These are phyloP conservation scores for Pichia sp. DNA, from an alignment of 1,139 yeast species.

Conservation along the genomic window DNA sequence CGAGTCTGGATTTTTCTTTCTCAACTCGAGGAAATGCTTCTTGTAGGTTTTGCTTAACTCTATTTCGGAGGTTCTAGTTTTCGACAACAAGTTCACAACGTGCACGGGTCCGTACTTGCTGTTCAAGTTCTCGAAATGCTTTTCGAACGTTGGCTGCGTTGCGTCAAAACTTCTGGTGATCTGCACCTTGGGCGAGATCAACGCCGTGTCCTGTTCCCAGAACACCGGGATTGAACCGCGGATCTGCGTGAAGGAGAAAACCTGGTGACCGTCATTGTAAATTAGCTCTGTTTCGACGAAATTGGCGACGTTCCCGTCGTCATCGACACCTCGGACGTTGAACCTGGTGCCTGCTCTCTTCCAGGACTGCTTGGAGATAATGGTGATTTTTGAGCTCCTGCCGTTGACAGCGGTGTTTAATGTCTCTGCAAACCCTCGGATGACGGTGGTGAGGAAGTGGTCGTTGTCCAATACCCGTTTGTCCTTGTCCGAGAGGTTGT, in stretches of 20 bases:
- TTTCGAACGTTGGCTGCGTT: constrained; percentile 82
- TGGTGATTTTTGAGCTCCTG: constrained; percentile 57
- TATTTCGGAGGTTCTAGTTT: constrained; percentile 67
- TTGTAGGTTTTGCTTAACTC: constrained; percentile 67
- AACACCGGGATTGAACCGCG: constrained; percentile 95
- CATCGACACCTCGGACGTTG: constrained; percentile 93
- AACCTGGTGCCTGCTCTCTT: constrained; percentile 93
- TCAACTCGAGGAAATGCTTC: constrained; percentile 41
- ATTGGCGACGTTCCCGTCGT: constrained; percentile 91
- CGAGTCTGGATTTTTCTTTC: constrained; percentile 42
- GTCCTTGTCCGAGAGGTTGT: constrained; percentile 58
- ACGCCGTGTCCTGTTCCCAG: constrained; percentile 94
- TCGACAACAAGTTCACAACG: constrained; percentile 73
- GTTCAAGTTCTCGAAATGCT: constrained; percentile 68
- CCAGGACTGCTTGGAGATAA: constrained; percentile 92
- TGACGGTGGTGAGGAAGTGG: constrained; percentile 82
- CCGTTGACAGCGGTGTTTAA: constrained; percentile 48
- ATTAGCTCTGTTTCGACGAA: constrained; percentile 93
- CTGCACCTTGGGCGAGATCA: constrained; percentile 79
- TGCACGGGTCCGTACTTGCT: constrained; percentile 83
- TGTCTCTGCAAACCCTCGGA: constrained; percentile 92
- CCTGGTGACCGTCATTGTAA: constrained; percentile 49
- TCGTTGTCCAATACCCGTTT: constrained; percentile 63
- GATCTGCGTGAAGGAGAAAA: constrained; percentile 78
- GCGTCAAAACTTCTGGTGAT: constrained; percentile 88